phyloP scores from a whole-genome alignment of 257 asterid genomes.

The Plectranthus barbatus region DNA sequence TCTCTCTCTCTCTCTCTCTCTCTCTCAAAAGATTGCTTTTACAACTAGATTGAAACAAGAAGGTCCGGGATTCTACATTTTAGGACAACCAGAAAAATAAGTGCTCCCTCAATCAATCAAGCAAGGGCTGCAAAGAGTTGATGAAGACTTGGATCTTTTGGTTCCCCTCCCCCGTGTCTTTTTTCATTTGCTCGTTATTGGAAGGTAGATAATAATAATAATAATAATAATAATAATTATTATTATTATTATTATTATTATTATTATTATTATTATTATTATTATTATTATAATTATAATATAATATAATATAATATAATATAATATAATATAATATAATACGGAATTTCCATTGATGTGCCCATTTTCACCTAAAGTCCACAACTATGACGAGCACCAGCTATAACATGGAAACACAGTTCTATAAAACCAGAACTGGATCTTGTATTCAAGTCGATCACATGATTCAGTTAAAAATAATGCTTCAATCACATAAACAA shows the following conservation, averaged over 20 bases:
- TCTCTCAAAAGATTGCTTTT: background rate
- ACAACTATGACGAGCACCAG: background rate
- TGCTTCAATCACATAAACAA: too few relatives aligned
- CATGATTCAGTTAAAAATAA: background rate
- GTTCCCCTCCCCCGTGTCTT: slow-evolving; percentile 26
- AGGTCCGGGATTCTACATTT: background rate
- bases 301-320: too few relatives aligned
- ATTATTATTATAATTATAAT: too few relatives aligned
- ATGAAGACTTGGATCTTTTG: slow-evolving; percentile 14
- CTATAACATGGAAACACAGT: background rate
- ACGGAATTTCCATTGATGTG: background rate
- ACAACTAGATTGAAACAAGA: background rate
- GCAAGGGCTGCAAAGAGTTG: background rate
- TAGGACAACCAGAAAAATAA: slow-evolving; percentile 7
- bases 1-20: background rate
- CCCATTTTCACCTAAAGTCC: background rate
- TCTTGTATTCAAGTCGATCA: background rate
- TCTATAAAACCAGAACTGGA: background rate
- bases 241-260: too few relatives aligned
- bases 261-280: too few relatives aligned
- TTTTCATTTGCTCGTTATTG: slow-evolving; percentile 1
- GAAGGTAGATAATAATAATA: background rate
- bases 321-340: too few relatives aligned
- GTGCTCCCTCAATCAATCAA: slow-evolving; percentile 15
- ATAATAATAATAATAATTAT: too few relatives aligned